phyloP scores from a whole-genome alignment of 1,284 basidiomycete genomes.

The Cryptococcus sp. region DNA sequence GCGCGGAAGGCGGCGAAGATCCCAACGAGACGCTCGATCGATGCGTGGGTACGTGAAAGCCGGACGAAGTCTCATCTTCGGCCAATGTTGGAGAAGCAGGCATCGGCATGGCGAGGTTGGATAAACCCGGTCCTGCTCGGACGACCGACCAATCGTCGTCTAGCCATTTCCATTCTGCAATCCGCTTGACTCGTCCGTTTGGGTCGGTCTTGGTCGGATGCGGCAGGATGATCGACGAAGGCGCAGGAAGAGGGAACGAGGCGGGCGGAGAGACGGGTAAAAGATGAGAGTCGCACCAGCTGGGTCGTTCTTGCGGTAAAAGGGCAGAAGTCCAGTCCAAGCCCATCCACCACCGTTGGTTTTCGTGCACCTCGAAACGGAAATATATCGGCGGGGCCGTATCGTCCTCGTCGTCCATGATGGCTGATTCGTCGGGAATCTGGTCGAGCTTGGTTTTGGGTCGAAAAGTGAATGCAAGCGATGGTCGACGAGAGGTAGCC shows the following conservation, averaged over 20 bases:
- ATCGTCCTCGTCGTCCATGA: constrained; percentile 25
- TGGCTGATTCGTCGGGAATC: constrained; percentile 9
- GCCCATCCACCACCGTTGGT: constrained; percentile 78
- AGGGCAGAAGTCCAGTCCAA: constrained; percentile 85
- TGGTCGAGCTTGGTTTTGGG: constrained; percentile 10
- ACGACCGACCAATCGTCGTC: constrained; percentile 80
- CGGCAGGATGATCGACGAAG: constrained; percentile 50
- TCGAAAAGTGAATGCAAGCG: constrained; percentile 32
- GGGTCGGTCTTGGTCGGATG: constrained; percentile 36
- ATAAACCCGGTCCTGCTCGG: constrained; percentile 17
- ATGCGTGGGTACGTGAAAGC: not conserved
- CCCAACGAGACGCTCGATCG: not conserved
- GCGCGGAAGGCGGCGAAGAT: constrained; percentile 10
- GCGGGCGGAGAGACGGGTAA: constrained; percentile 52
- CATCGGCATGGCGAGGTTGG: constrained; percentile 1
- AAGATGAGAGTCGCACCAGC: constrained; percentile 60
- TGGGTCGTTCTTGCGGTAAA: constrained; percentile 80
- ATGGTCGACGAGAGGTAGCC: constrained; percentile 37
- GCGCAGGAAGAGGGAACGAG: constrained; percentile 42
- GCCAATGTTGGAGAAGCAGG: constrained; percentile 12
- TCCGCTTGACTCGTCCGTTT: constrained; percentile 54
- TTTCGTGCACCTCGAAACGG: constrained; percentile 82
- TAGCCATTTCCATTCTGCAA: constrained; percentile 76
- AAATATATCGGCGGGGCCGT: constrained; percentile 56
- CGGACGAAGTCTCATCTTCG: constrained; percentile 1